Evolutionary conservation across 169 alveolate species (phyloP), one percentile per base, ranked within the genome.

Genomic region (Eimeria brunetti): DNA sequence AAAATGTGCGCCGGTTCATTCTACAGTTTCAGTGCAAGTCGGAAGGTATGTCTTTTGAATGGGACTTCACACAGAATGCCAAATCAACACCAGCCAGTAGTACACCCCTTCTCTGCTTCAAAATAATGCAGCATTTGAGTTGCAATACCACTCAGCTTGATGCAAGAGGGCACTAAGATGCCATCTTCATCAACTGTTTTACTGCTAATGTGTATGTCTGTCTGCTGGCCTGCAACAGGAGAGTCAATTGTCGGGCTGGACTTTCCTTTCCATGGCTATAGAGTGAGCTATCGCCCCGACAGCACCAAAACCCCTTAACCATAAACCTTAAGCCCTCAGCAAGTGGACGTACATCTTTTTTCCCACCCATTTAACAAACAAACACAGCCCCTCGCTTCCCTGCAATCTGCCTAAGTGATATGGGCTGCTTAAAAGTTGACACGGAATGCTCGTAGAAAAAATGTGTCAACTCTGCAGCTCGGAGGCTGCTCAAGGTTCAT

Each of bases 181-280:
- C 64, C 64, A 56, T 60, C 71, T 56, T 24, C 41, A 44, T 44
- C 38, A 20, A 3, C 41, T 7, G 14, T 75, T 12, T 75, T 75
- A 38, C 14, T 38, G 36, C 24, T 38, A 1, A 7, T 49, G 75
- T 33, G 6, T 30, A 33, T 36, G n/a, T 24, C 58, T 4, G 49
- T 46, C 30, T 38, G 62, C 9, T 85, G 92, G 22, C 27, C 2
- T 56, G 80, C 76, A 38, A 41, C 88, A 92, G 96, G 96, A 53
- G 88, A 80, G 38, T 92, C 96, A 46, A 92, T 92, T 80, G 93
- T 92, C 16, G 92, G 93, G 8, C 67, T 92, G 6, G 96, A 92
- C 56, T 92, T 92, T 51, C 44, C 89, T 2, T 53, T 83, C 67
- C 96, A 92, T 73, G 96, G 93, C 78, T 64, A n/a, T 64, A 80